Evolutionary conservation across 768 basidiomycete species (phyloP).

Genomic region (Grammothele lineata): DNA sequence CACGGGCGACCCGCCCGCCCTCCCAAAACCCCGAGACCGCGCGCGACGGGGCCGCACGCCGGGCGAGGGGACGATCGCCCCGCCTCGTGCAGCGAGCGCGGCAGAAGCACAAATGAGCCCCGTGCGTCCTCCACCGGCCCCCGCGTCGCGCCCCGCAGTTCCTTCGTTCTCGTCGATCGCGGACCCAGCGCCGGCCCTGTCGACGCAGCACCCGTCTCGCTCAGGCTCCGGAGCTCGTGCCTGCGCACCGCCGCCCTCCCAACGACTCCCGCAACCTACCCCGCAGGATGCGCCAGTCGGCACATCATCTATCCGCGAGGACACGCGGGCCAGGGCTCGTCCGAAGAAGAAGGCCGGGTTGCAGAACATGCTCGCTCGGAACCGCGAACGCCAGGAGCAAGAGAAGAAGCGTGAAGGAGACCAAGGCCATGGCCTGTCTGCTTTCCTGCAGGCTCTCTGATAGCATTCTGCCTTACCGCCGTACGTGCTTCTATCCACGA

Average conservation of each 20-base stretch:
- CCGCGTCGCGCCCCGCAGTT: not conserved
- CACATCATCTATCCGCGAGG: not conserved
- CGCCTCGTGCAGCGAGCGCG: slow-evolving; percentile 1
- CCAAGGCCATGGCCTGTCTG: slow-evolving; percentile 42
- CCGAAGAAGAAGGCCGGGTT: slow-evolving; percentile 55
- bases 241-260: not conserved
- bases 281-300: too few relatives aligned
- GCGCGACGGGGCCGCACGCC: slow-evolving; percentile 3
- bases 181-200: too few relatives aligned
- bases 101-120: too few relatives aligned
- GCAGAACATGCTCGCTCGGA: slow-evolving; percentile 61
- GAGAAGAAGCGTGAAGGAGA: slow-evolving; percentile 29
- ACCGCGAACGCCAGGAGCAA: slow-evolving; percentile 47
- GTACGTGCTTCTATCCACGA: too few relatives aligned
- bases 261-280: not conserved
- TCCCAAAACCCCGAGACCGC: slow-evolving; percentile 18
- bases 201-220: slow-evolving; percentile 8
- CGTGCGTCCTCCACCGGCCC: too few relatives aligned
- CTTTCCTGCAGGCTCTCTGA: slow-evolving; percentile 46
- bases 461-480: not conserved
- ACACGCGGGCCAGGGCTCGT: slow-evolving; percentile 28
- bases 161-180: too few relatives aligned
- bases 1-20: slow-evolving; percentile 10
- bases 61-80: not conserved
- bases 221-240: slow-evolving; percentile 2